Base-by-base conservation (phyloP, 768 basidiomycete species). In the Leccinum subtestaceum region DNA sequence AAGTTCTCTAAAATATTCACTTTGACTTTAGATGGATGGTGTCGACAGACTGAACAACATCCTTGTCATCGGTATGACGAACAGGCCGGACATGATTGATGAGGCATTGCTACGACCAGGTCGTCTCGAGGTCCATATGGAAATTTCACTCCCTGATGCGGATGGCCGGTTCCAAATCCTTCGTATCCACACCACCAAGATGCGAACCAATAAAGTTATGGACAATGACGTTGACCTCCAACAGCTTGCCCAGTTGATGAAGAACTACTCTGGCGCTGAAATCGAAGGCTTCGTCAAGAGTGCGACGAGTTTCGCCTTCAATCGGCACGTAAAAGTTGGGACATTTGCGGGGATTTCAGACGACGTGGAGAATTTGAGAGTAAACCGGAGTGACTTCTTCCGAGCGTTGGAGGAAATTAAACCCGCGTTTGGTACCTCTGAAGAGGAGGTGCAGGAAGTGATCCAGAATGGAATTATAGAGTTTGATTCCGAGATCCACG, bases 21-120 rank as follows among this genome's bases (percentile, higher is more conserved):
- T 9, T 56, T 15, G 7, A 5, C 49, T 31, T 9, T 64, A 97
- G 94, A 96, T 99, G 95, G 97, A 99, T 65, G 97, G 97, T 78
- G 96, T 99, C 11, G 97, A 99, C 71, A 91, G 93, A 76, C 79
- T 99, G 32, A 98, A 99, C 79, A 99, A 99, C 75, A 96, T 99
- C 61, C 89, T 99, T 67, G 90, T 99, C 65, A 99, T 99, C 65
- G 97, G 97, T 67, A 99, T 99, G 97, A 99, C 96, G 49, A 98
- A 99, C 74, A 88, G 97, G 60, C 76, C 86, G 46, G 97, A 99
- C 79, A 93, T 99, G 95, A 98, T 99, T 66, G 97, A 99, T 68
- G 97, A 99, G 70, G 97, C 96, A 8, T 83, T 98, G 2, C 82
- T 98, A 5, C 95, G 97, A 67, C 95, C 97, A 1, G 97, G 97